Evolutionary conservation across 2,329 filamentous ascomycete genomes (phyloP), one percentile per base, ranked within the genome.

Genomic region (Penicillium capsulatum): DNA sequence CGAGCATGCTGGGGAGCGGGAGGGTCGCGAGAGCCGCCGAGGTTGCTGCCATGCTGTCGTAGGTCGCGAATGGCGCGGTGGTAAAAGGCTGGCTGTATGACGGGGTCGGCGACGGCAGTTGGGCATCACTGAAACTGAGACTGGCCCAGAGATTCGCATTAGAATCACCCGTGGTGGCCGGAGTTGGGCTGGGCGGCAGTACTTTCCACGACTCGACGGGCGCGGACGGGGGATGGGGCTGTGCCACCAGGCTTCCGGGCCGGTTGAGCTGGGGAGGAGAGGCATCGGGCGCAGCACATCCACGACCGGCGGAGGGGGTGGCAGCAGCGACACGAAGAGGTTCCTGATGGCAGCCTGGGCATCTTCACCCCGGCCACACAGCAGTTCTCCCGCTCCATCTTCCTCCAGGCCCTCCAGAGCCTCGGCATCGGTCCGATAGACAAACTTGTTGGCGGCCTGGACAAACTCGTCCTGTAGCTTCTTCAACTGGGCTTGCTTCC

Each of bases 401-500:
- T 97, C 92, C 73, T 98, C 92, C 51, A 97, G 76, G 41, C 92
- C 92, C 70, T 98, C 92, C 38, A 98, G 77, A 31, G 90, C 92
- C 46, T 84, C 82, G 50, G 87, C 89, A 58, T 86, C 81, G 11
- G 91, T 90, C 60, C 89, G 84, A 71, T 86, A 98, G 60, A 98
- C 91, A 61, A 94, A 98, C 69, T 85, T 91, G 80, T 98, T 98
- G 72, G 91, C 83, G 51, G 90, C 87, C 71, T 97, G 91, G 51
- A 97, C 79, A 61, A 96, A 97, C 60, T 95, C 89, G 45, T 96
- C 88, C 65, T 97, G 92, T 57, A 97, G 76, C 74, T 95, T 96
- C 81, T 94, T 96, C 71, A 94, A 78, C 64, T 97, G 91, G 55
- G 84, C 77, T 59, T 96, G 90, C 77, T 97, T 97, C 69, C 96